A percentile compares a stretch with the other conserved stretches of the same genome.
phyloP scores from a whole-genome alignment of 1,139 yeast genomes.

The Candida tetrigidarum region DNA sequence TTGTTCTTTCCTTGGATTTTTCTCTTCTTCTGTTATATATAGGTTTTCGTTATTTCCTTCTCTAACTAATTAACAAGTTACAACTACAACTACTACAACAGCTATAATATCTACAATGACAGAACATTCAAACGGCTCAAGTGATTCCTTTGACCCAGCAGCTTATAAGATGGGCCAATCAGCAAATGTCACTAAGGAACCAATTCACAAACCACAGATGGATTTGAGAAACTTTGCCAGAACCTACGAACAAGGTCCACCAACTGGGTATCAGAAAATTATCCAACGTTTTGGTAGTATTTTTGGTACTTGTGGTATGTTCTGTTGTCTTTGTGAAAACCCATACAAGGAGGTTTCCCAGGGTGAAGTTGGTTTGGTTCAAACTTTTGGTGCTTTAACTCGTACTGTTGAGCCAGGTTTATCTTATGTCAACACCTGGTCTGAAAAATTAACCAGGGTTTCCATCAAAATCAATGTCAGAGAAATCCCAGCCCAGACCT shows the following conservation, averaged over 20 bases:
- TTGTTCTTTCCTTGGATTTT: neutral
- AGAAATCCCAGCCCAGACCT: conserved; percentile 69
- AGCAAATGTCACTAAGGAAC: conserved; percentile 25
- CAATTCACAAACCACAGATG: conserved; percentile 34
- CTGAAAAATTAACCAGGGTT: conserved; percentile 58
- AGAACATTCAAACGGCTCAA: conserved; percentile 12
- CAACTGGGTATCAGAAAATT: conserved; percentile 42
- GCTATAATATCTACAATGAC: conserved; percentile 10
- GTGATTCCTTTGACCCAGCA: conserved; percentile 21
- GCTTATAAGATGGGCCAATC: conserved; percentile 16
- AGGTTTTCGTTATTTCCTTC: neutral
- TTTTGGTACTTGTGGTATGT: conserved; percentile 62
- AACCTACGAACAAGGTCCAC: conserved; percentile 39
- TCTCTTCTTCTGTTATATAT: neutral
- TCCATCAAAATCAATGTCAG: conserved; percentile 62
- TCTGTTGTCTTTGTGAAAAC: conserved; percentile 62
- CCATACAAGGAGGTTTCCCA: conserved; percentile 67
- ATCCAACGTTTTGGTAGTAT: conserved; percentile 48
- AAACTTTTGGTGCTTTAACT: conserved; percentile 69
- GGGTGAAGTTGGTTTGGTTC: conserved; percentile 73
- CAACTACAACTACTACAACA: neutral
- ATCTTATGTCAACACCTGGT: conserved; percentile 64
- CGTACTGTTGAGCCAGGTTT: conserved; percentile 75
- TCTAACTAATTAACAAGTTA: neutral
- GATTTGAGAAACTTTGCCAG: conserved; percentile 40